phyloP scores from a whole-genome alignment of 139 green algal genomes.

The Tetradesmus obliquus region DNA sequence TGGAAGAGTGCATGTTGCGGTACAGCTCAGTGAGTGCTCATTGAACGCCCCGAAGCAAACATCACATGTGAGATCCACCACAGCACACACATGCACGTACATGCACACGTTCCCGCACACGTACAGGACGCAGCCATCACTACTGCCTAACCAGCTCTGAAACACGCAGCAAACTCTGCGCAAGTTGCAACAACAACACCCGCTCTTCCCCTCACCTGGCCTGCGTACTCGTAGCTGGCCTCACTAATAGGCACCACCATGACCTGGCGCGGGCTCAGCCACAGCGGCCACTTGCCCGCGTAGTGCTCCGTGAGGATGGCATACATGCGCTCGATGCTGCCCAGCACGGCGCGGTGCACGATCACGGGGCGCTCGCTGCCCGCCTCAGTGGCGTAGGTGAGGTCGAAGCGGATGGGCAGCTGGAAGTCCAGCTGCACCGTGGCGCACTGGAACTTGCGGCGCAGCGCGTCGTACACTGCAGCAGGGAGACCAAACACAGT shows the following conservation, averaged over 20 bases:
- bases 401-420: conserved; percentile 91
- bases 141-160: neutral
- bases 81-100: neutral
- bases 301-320: conserved; percentile 99
- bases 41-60: no score
- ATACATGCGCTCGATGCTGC: conserved; percentile 98
- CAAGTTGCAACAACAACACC: no score
- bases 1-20: neutral
- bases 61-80: no score
- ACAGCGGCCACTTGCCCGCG: conserved; percentile 98
- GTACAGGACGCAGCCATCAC: no score
- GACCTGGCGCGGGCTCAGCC: conserved; percentile 95
- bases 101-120: no score
- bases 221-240: conserved; percentile 78
- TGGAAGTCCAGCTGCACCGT: conserved; percentile 99
- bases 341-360: conserved; percentile 95
- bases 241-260: conserved; percentile 99
- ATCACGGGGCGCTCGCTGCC: conserved; percentile 90
- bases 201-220: conserved; percentile 73
- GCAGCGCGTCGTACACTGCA: conserved; percentile 92
- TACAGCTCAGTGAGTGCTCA: neutral
- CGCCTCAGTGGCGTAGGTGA: conserved; percentile 81
- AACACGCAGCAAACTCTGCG: no score
- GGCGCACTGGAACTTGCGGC: conserved; percentile 94
- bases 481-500: neutral